Conservation (phyloP, 2,329 filamentous ascomycete species). For the Alternaria rosae region DNA sequence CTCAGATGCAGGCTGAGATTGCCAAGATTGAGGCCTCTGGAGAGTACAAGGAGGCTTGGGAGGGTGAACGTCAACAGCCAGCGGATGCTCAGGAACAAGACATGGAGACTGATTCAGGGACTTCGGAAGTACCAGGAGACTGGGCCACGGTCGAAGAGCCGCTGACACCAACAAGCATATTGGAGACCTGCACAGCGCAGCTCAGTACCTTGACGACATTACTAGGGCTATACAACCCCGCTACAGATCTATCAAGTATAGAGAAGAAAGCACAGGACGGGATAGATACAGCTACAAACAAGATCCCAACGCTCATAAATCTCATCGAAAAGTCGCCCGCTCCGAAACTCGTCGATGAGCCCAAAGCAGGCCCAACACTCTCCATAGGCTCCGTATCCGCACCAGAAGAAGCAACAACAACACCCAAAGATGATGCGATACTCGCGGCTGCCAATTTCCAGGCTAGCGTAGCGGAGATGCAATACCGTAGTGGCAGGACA, state of each 20-base stretch:
- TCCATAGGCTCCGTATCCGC: slow-evolving; percentile 36
- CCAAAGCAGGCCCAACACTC: slow-evolving; percentile 41
- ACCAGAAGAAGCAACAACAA: slow-evolving; percentile 43
- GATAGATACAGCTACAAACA: slow-evolving; percentile 60
- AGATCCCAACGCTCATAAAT: slow-evolving; percentile 61
- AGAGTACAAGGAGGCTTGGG: slow-evolving; percentile 30
- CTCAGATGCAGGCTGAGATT: slow-evolving; percentile 48
- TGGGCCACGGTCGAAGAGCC: slow-evolving; percentile 74
- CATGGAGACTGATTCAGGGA: slow-evolving; percentile 34
- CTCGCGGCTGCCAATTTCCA: slow-evolving; percentile 66
- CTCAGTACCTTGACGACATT: slow-evolving; percentile 57
- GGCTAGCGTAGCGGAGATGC: slow-evolving; percentile 63
- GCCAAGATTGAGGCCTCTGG: slow-evolving; percentile 40
- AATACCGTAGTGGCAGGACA: slow-evolving; percentile 61
- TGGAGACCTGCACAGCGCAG: slow-evolving; percentile 73
- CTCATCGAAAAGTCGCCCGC: slow-evolving; percentile 42
- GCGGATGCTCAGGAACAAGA: slow-evolving; percentile 19
- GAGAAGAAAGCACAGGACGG: slow-evolving; percentile 67
- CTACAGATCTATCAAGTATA: slow-evolving; percentile 56
- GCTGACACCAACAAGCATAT: slow-evolving; percentile 67
- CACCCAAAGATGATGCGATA: slow-evolving; percentile 59
- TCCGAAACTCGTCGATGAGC: slow-evolving; percentile 29
- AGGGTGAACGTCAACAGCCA: slow-evolving; percentile 19
- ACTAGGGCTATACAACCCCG: slow-evolving; percentile 58
- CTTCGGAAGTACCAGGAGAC: slow-evolving; percentile 58